phyloP scores from a whole-genome alignment of 305 asterid genomes.

The Fraxinus velutina region DNA sequence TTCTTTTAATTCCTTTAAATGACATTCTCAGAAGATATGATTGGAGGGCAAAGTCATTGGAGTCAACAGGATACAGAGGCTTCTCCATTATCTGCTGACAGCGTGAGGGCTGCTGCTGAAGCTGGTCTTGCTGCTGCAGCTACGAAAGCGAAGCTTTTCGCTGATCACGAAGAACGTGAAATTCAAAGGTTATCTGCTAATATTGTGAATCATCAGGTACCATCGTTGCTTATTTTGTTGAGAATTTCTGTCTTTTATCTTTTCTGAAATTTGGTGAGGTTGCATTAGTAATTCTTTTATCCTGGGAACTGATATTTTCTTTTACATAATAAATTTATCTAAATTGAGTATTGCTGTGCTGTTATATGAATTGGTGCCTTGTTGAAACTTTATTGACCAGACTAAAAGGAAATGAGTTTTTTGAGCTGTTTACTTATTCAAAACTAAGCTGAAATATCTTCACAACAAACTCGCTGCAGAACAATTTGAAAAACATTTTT shows the following conservation, averaged over 20 bases:
- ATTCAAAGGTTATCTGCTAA: conserved; percentile 93
- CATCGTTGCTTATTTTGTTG: neutral
- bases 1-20: conserved; percentile 15
- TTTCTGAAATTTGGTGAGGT: neutral
- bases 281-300: neutral
- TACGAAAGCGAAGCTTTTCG: conserved; percentile 84
- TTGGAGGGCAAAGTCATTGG: conserved; percentile 31
- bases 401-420: neutral
- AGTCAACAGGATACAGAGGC: conserved; percentile 50
- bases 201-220: conserved; percentile 88
- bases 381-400: neutral
- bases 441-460: neutral
- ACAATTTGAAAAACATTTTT: neutral
- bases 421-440: neutral
- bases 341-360: neutral
- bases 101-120: conserved; percentile 71
- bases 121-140: conserved; percentile 95
- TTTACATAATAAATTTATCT: neutral
- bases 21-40: conserved; percentile 33
- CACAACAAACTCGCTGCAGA: neutral
- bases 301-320: neutral
- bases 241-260: neutral
- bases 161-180: conserved; percentile 99
- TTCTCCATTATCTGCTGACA: conserved; percentile 54
- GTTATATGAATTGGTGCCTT: neutral